phyloP scores from a whole-genome alignment of 768 basidiomycete genomes.

The Dendrothele bispora region DNA sequence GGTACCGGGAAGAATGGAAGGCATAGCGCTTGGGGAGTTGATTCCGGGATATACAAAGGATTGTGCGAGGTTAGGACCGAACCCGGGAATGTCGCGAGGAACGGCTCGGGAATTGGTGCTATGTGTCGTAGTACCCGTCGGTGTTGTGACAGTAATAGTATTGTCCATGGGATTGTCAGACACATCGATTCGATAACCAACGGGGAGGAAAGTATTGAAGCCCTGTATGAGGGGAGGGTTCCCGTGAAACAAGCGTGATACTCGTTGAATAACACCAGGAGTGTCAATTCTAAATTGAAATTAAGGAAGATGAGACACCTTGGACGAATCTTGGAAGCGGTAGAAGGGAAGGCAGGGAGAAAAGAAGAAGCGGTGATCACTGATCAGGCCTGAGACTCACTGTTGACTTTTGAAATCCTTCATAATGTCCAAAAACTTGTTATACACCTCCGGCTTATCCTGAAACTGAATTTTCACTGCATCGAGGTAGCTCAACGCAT shows the following conservation, averaged over 20 bases:
- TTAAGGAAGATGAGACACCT: not conserved
- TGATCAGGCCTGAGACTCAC: no score
- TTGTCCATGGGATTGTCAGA: constrained; percentile 70
- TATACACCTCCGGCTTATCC: constrained; percentile 93
- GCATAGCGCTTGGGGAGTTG: constrained; percentile 18
- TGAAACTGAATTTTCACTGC: constrained; percentile 90
- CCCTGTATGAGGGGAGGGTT: constrained; percentile 91
- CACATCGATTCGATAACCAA: constrained; percentile 91
- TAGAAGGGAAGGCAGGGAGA: constrained; percentile 14
- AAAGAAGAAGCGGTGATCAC: no score
- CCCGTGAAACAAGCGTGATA: constrained; percentile 89
- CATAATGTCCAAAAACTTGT: constrained; percentile 95
- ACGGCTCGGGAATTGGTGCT: constrained; percentile 42
- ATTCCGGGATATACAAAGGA: constrained; percentile 30
- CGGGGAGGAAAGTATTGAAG: constrained; percentile 96
- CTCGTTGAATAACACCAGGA: constrained; percentile 94
- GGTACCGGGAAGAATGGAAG: constrained; percentile 28
- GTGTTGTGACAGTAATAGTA: constrained; percentile 81
- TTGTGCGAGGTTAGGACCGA: constrained; percentile 31
- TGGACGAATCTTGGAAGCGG: constrained; percentile 11
- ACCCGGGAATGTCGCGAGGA: constrained; percentile 28
- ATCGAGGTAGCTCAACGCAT: constrained; percentile 90
- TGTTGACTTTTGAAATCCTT: constrained; percentile 98
- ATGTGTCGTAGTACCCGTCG: constrained; percentile 70
- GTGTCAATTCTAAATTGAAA: constrained; percentile 89